Conservation (phyloP, 768 basidiomycete genomes). For the Tylopilus balloui region DNA sequence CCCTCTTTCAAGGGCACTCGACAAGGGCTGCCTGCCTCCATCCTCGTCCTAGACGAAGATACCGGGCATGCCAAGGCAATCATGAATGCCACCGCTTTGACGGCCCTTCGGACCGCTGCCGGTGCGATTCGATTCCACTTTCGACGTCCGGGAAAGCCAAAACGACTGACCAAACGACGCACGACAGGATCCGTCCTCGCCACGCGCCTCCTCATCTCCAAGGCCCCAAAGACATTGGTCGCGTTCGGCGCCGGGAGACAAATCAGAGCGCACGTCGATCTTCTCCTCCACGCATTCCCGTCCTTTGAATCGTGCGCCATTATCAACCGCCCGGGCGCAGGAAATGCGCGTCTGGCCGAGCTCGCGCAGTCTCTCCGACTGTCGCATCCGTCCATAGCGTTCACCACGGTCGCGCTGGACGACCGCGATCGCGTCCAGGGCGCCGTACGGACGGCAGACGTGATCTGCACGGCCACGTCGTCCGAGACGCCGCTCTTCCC, state of each 20-base stretch:
- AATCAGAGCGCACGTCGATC: conserved; percentile 56
- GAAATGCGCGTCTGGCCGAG: conserved; percentile 42
- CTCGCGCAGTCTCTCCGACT: conserved; percentile 33
- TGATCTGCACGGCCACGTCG: conserved; percentile 75
- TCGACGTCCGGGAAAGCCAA: too few species aligned
- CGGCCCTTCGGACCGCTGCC: conserved; percentile 79
- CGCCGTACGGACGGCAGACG: conserved; percentile 24
- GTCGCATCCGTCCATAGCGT: conserved; percentile 23
- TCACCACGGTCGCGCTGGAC: conserved; percentile 11
- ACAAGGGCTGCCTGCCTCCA: conserved; percentile 70
- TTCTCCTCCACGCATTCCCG: conserved; percentile 56
- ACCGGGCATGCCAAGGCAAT: conserved; percentile 70
- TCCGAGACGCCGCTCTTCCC: conserved; percentile 68
- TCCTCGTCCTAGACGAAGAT: conserved; percentile 66
- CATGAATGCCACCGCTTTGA: conserved; percentile 72
- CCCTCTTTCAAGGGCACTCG: conserved; percentile 43
- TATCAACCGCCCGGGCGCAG: conserved; percentile 50
- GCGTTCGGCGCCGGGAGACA: conserved; percentile 75
- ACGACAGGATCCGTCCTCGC: conserved; percentile 64
- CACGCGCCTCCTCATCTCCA: conserved; percentile 46
- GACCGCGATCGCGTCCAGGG: conserved; percentile 10
- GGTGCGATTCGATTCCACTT: conserved; percentile 38
- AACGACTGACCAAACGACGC: not conserved
- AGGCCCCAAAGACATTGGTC: conserved; percentile 43
- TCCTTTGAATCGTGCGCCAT: conserved; percentile 53